Percentiles rank a stretch among this genome's conserved stretches.
Evolutionary conservation across 148 eudicot genomes (phyloP).

Genomic region (Chenopodium berlandieri): DNA sequence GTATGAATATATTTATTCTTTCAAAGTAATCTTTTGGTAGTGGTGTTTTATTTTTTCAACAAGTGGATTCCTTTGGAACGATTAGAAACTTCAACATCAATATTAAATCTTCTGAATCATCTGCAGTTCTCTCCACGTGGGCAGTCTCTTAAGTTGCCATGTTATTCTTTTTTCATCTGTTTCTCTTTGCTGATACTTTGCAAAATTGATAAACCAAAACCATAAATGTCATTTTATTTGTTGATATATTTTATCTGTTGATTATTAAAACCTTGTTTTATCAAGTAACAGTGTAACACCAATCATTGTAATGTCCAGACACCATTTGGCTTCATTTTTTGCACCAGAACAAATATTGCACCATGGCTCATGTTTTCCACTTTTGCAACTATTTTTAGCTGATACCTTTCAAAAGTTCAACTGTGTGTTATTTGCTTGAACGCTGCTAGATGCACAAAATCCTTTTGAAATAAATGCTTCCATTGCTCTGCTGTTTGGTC

Average conservation of each 20-base stretch:
- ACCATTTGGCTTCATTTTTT: not conserved
- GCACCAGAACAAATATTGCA: not conserved
- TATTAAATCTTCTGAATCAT: not conserved
- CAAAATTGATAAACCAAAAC: not conserved
- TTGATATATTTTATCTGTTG: not conserved
- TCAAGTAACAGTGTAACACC: not conserved
- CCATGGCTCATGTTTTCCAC: not conserved
- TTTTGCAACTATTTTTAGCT: not conserved
- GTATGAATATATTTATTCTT: conserved; percentile 6
- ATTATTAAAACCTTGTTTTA: not conserved
- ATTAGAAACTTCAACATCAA: not conserved
- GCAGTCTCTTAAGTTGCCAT: not conserved
- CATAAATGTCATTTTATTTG: too few species aligned
- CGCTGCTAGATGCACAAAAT: not conserved
- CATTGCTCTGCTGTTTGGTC: not conserved
- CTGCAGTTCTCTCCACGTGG: not conserved
- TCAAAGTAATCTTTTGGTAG: not conserved
- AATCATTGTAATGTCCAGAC: not conserved
- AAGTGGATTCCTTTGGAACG: conserved; percentile 10
- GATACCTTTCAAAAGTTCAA: not conserved
- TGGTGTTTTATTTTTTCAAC: not conserved
- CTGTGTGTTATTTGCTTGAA: not conserved
- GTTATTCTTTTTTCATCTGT: not conserved
- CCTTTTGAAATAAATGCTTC: not conserved
- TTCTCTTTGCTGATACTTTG: not conserved